phyloP scores from a whole-genome alignment of 768 basidiomycete genomes.

The Mrakia blollopis region DNA sequence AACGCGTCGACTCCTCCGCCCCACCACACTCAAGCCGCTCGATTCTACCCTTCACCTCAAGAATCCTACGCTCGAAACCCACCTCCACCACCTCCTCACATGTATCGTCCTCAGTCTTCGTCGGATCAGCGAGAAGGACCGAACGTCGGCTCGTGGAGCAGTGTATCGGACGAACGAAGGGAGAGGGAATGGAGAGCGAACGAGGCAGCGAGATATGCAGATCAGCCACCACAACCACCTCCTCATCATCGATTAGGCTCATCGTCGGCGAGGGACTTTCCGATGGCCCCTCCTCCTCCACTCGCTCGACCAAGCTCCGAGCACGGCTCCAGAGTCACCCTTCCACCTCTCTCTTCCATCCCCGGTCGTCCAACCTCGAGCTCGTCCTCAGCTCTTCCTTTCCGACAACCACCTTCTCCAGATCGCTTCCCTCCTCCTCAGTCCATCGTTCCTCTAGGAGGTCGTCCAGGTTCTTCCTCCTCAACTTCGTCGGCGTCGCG shows the following conservation, averaged over 20 bases:
- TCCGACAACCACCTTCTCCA: not conserved
- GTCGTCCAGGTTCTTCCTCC: not conserved
- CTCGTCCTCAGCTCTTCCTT: not conserved
- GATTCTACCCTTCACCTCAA: conserved; percentile 12
- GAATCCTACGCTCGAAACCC: not conserved
- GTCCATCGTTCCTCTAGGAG: not conserved
- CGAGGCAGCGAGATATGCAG: not conserved
- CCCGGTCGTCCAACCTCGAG: not conserved
- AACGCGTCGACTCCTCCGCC: not conserved
- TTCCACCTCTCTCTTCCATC: conserved; percentile 1
- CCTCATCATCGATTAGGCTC: not conserved
- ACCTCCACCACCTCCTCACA: not conserved
- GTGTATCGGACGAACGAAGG: not conserved
- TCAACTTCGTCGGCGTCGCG: not conserved
- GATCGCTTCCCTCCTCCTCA: not conserved
- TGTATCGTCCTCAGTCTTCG: not conserved
- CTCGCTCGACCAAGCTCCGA: not conserved
- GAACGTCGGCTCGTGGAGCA: not conserved
- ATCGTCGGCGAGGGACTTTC: not conserved
- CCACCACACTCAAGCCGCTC: not conserved
- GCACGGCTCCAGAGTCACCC: not conserved
- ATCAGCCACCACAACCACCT: not conserved
- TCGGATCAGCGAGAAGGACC: not conserved
- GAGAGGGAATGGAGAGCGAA: not conserved
- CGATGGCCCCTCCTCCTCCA: not conserved